Base-by-base conservation (phyloP, 2,329 filamentous ascomycete genomes). In the Fusarium sororula region DNA sequence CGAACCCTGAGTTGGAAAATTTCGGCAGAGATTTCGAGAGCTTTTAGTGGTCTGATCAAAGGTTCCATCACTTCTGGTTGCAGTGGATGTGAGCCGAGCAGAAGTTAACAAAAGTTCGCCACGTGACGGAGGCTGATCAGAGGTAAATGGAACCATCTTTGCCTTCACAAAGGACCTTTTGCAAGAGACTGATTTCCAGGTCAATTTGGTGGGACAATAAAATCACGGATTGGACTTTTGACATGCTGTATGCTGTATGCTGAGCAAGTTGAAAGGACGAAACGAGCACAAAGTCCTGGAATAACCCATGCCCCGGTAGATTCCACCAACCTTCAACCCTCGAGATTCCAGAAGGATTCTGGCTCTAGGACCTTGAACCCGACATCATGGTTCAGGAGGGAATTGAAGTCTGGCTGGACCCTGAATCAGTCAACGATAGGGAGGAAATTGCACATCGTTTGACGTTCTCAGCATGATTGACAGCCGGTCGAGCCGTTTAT, bases 71-170 rank as follows among this genome's bases (percentile, higher is more conserved):
- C 61, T 61, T 66, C 48, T 68, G 55, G 67, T 63, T 64, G 48
- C 63, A 61, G 20, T 54, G 51, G 30, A 38, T 28, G 45, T 61
- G 63, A 74, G 54, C 57, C 50, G 39, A 63, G 63, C 48, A 53
- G 32, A 20, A 35, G 30, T 38, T 59, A 50, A 69, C 72, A 74
- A 74, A 74, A 74, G 72, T 74, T 74, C 72, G 63, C 59, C 63
- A 63, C 55, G 67, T 72, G 70, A 57, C 45, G 38, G 44, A 66
- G 48, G 35, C 50, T 55, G 57, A 50, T 53, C 48, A 42, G 28
- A 55, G 48, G 48, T 51, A 30, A 54, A 71, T 73, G 70, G 57
- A 73, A 65, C 56, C 41, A 54, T 74, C 38, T 62, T 58, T 22
- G n/a, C 38, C 35, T 47, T 58, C 56, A 55, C 38, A 38, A 68